Evolutionary conservation across 2,329 filamentous ascomycete genomes (phyloP), one percentile per base, ranked within the genome.

Genomic region (Ophiocordyceps camponoti-saundersi): DNA sequence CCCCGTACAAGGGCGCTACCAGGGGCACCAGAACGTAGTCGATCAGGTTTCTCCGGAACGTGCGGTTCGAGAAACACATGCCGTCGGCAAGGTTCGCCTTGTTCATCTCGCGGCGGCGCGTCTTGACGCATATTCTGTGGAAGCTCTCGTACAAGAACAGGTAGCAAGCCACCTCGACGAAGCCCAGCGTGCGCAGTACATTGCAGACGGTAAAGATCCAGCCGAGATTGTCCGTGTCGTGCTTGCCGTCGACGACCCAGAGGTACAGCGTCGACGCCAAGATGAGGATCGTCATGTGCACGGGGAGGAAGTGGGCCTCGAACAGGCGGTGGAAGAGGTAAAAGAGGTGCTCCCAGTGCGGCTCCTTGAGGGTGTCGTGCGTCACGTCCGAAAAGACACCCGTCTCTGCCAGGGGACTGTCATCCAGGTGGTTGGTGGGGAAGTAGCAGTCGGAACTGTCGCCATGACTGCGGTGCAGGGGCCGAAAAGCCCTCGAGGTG

Each of bases 251-350:
- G 15, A 73, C 72, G 30, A 76, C 63, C 56, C 70, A 69, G 39
- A 70, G 64, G 59, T 79, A 85, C 4, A 83, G 54, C 0, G 75
- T 72, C 0, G 79, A 81, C 2, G 77, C 70, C 42, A 83, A 54
- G 23, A 85, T 68, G 26, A 83, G 66, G 43, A 83, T 74, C 7
- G 73, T 75, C 64, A 78, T 77, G 55, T 85, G 81, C 16, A 79
- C 71, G 0, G 81, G 80, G 22, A 85, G 65, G 58, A 85, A 85
- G 59, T 85, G 81, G 0, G 81, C 81, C 59, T 85, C 81, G 55
- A 82, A 85, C n/a, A 85, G 65, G 18, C 82, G 75, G 57, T 82
- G 78, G 56, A 72, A 70, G 30, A 85, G 68, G 46, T 74, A 71
- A 52, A 77, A 59, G 43, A 79, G 67, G 51, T 70, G 75, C 56